Conservation (phyloP, 192 early-diverging fungal genomes). For the Coemansia sp. region DNA sequence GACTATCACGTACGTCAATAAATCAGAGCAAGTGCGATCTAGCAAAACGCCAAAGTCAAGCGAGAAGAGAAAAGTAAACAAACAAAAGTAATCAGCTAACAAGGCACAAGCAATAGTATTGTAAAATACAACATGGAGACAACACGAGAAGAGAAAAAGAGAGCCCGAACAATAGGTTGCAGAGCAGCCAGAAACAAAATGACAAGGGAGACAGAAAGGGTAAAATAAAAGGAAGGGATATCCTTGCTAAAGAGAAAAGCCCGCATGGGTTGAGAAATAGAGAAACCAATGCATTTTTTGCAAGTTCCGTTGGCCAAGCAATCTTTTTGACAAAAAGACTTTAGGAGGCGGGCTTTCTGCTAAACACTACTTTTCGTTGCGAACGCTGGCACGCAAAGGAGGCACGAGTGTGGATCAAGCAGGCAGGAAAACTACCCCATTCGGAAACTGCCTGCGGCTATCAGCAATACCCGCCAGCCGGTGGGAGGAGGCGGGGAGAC, state of each 20-base stretch:
- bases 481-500: too few species aligned
- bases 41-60: too few species aligned
- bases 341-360: background rate
- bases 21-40: too few species aligned
- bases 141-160: background rate
- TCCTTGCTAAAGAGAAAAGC: constrained; percentile 4
- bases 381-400: too few species aligned
- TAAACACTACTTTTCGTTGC: background rate
- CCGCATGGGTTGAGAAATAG: background rate
- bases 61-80: background rate
- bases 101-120: background rate
- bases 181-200: background rate
- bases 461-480: too few species aligned
- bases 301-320: background rate
- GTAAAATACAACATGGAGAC: background rate
- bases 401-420: background rate
- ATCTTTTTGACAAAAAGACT: constrained; percentile 3
- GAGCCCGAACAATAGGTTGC: background rate
- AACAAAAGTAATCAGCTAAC: background rate
- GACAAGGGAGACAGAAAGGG: background rate
- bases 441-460: too few species aligned
- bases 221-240: constrained; percentile 3
- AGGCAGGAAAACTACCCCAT: background rate
- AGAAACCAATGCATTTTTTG: background rate
- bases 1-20: background rate